A percentile compares a stretch with the other conserved stretches of the same genome.
Conservation (phyloP, 805 yeast species). For the Starmerella lactis-condensi region DNA sequence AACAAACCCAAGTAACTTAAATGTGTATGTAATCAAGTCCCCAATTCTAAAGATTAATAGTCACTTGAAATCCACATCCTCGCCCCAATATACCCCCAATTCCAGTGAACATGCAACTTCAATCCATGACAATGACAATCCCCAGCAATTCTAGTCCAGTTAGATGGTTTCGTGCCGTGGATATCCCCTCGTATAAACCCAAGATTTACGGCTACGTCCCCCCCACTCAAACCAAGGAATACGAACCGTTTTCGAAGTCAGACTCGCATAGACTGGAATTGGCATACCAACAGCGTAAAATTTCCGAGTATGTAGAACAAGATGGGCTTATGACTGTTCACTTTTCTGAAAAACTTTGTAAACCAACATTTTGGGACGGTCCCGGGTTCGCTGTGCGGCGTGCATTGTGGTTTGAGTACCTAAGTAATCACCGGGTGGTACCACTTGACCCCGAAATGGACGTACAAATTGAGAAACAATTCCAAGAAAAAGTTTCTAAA, state of each 20-base stretch:
- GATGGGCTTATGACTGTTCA: conserved; percentile 65
- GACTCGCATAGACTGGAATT: conserved; percentile 50
- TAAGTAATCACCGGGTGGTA: conserved; percentile 26
- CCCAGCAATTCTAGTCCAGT: no score
- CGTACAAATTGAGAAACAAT: conserved; percentile 41
- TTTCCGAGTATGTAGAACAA: conserved; percentile 47
- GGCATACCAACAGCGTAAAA: conserved; percentile 20
- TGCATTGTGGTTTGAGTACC: conserved; percentile 58
- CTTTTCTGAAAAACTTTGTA: conserved; percentile 32
- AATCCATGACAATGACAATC: not conserved
- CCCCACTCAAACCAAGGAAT: conserved; percentile 32
- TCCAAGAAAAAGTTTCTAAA: no score
- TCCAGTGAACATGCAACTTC: not conserved
- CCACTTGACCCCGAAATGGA: conserved; percentile 39
- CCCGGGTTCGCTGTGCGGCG: conserved; percentile 67
- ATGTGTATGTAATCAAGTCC: no score
- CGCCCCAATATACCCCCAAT: no score
- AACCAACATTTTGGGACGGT: conserved; percentile 77
- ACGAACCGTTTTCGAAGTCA: conserved; percentile 42
- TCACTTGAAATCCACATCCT: no score
- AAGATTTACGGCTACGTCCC: conserved; percentile 36
- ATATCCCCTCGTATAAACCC: conserved; percentile 55
- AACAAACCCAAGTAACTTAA: no score
- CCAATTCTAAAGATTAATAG: no score
- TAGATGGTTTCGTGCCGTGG: conserved; percentile 71